A percentile compares a stretch with the other conserved stretches of the same genome.
Evolutionary conservation across 805 yeast species (phyloP).

Genomic region (Starmerella cellae): DNA sequence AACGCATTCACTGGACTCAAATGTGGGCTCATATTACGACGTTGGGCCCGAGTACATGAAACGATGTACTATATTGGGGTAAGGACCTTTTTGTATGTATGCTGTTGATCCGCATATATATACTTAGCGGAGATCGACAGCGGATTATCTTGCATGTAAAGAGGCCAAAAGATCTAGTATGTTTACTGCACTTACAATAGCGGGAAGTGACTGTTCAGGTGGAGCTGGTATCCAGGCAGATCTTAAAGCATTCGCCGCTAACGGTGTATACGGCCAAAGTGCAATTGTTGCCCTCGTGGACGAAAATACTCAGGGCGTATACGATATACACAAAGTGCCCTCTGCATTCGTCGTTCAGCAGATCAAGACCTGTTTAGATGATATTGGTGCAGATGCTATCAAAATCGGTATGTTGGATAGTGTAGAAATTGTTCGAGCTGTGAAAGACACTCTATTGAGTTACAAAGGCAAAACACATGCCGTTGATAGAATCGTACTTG

Average conservation of each 20-base stretch:
- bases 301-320: conserved; percentile 43
- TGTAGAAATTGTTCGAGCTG: conserved; percentile 37
- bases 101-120: no score
- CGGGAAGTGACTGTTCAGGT: conserved; percentile 72
- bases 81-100: no score
- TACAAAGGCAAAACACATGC: conserved; percentile 7
- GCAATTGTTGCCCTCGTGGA: conserved; percentile 71
- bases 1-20: no score
- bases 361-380: conserved; percentile 43
- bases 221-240: conserved; percentile 93
- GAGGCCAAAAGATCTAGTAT: no score
- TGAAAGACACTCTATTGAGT: conserved; percentile 25
- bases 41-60: no score
- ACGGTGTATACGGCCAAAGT: conserved; percentile 62
- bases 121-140: no score
- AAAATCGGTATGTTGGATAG: conserved; percentile 68
- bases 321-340: conserved; percentile 14
- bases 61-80: neutral
- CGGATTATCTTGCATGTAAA: no score
- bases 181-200: conserved; percentile 18
- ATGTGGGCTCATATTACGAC: no score
- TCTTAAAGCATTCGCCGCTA: conserved; percentile 61
- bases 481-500: conserved; percentile 35
- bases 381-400: conserved; percentile 49
- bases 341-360: conserved; percentile 34